These are phyloP conservation scores for Naegleria gruberi DNA, from an alignment of 208 protist species.

Conservation along the genomic window DNA sequence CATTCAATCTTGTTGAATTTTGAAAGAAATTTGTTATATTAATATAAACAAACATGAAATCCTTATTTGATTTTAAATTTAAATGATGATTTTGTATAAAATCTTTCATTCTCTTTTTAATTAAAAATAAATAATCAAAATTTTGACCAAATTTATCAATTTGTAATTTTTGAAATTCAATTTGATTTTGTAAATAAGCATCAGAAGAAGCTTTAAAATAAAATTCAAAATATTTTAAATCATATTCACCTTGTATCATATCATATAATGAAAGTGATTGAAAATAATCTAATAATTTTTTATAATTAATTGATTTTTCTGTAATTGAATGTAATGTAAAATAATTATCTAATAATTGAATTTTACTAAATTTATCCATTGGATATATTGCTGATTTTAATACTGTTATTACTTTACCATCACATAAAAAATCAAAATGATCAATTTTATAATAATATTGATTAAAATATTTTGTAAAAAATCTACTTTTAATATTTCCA, in stretches of 20 bases:
- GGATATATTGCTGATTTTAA: neutral
- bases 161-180: neutral
- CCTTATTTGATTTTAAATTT: neutral
- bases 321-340: neutral
- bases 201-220: neutral
- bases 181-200: neutral
- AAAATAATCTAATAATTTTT: slow-evolving; percentile 3
- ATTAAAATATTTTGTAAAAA: neutral
- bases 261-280: neutral
- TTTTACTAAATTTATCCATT: neutral
- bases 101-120: neutral
- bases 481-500: neutral
- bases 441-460: neutral
- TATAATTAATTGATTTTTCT: neutral
- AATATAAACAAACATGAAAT: neutral
- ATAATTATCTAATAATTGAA: neutral
- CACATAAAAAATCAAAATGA: slow-evolving; percentile 5
- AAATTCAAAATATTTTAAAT: neutral
- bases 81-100: neutral
- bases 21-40: neutral
- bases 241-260: neutral
- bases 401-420: neutral
- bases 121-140: neutral
- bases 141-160: neutral
- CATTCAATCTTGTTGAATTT: neutral